phyloP scores from a whole-genome alignment of 176 grass and related monocot species.

The Guadua angustifolia region DNA sequence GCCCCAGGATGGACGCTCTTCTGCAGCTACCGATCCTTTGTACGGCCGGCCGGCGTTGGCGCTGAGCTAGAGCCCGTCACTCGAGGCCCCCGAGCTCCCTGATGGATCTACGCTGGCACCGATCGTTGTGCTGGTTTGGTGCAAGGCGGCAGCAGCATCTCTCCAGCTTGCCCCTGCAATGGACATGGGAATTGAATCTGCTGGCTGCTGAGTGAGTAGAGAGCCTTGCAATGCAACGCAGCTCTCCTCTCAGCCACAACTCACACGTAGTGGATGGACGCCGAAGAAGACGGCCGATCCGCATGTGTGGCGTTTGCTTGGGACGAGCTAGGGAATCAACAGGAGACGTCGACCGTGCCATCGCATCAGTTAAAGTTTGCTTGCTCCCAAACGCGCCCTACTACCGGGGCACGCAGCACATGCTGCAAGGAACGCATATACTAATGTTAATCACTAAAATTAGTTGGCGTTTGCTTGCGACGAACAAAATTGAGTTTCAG shows the following conservation, averaged over 20 bases:
- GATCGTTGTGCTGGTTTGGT: too few relatives aligned
- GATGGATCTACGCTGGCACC: neutral
- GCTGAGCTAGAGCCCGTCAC: too few relatives aligned
- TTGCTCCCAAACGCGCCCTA: slow-evolving; percentile 10
- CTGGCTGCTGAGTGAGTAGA: too few relatives aligned
- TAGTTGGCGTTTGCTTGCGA: neutral
- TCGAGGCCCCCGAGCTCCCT: too few relatives aligned
- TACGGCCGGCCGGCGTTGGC: too few relatives aligned
- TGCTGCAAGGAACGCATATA: neutral
- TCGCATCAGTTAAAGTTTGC: neutral
- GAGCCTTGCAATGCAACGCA: too few relatives aligned
- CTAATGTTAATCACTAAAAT: neutral
- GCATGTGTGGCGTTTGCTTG: neutral
- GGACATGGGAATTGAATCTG: too few relatives aligned
- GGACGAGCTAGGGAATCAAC: neutral
- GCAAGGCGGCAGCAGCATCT: too few relatives aligned
- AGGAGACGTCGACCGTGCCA: neutral
- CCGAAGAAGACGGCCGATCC: neutral
- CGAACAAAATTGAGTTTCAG: neutral
- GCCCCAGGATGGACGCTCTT: too few relatives aligned
- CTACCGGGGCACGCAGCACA: neutral
- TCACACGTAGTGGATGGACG: neutral
- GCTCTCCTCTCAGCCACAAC: too few relatives aligned
- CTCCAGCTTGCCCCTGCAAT: too few relatives aligned
- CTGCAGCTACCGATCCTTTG: too few relatives aligned